Conservation (phyloP, 805 yeast species). For the Nakazawaea holstii region DNA sequence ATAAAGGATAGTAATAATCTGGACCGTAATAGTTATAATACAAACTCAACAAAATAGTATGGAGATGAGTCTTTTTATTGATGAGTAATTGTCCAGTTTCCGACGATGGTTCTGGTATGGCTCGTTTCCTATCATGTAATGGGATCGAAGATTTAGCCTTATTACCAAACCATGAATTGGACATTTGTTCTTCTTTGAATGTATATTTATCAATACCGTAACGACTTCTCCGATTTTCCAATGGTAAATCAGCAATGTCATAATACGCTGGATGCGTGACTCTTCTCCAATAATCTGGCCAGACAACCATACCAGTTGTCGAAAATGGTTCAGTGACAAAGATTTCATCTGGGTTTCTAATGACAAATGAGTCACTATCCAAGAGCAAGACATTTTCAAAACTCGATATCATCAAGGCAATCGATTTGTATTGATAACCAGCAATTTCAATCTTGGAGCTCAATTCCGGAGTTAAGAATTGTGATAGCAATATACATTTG, state of each 20-base stretch:
- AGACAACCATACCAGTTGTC: constrained; percentile 43
- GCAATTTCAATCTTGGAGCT: constrained; percentile 19
- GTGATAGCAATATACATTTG: constrained; percentile 34
- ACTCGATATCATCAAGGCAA: constrained; percentile 38
- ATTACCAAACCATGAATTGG: constrained; percentile 6
- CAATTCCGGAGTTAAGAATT: constrained; percentile 27
- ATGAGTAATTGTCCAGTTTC: constrained; percentile 63
- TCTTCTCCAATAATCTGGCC: constrained; percentile 69
- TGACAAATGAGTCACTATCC: constrained; percentile 42
- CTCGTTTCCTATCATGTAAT: constrained; percentile 53
- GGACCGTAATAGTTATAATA: constrained; percentile 62
- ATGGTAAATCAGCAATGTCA: constrained; percentile 43
- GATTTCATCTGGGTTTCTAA: constrained; percentile 50
- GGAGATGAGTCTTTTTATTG: constrained; percentile 49
- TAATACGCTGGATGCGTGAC: constrained; percentile 56
- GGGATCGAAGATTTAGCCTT: constrained; percentile 29
- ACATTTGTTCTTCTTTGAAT: constrained; percentile 1
- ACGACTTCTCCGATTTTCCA: constrained; percentile 29
- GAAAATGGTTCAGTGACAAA: constrained; percentile 40
- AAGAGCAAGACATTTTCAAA: constrained; percentile 41
- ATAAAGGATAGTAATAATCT: constrained; percentile 48
- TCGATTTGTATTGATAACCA: constrained; percentile 29
- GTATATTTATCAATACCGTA: constrained; percentile 20
- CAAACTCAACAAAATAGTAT: constrained; percentile 47
- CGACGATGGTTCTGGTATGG: constrained; percentile 57